Percentiles rank a stretch among this genome's conserved stretches.
Evolutionary conservation across 2,329 filamentous ascomycete genomes (phyloP).

Genomic region (Capronia americana): DNA sequence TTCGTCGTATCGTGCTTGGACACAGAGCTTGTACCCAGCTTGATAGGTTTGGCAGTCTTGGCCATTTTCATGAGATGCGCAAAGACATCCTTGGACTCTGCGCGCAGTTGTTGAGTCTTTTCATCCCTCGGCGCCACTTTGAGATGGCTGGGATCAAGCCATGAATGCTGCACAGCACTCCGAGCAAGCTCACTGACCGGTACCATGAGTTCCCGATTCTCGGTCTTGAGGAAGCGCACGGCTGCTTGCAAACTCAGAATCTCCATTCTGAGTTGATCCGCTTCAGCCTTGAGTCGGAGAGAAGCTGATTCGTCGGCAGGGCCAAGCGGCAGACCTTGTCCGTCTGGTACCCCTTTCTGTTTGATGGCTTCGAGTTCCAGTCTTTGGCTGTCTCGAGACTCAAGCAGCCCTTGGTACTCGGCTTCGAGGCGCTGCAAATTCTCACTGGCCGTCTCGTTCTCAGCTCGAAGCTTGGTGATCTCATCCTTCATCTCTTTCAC

Average conservation of each 20-base stretch:
- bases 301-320: conserved; percentile 48
- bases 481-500: conserved; percentile 53
- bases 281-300: conserved; percentile 44
- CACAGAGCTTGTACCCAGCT: conserved; percentile 43
- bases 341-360: conserved; percentile 47
- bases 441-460: conserved; percentile 44
- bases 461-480: conserved; percentile 48
- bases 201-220: conserved; percentile 47
- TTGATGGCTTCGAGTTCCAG: conserved; percentile 52
- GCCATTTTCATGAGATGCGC: conserved; percentile 51
- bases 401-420: conserved; percentile 48
- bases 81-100: conserved; percentile 53
- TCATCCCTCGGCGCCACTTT: conserved; percentile 16
- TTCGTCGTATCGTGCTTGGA: not conserved
- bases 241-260: conserved; percentile 54
- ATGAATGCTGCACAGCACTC: conserved; percentile 47
- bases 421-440: conserved; percentile 46
- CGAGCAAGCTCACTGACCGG: conserved; percentile 28
- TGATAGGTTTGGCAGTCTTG: conserved; percentile 49
- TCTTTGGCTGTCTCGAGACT: conserved; percentile 51
- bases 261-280: conserved; percentile 43
- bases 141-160: conserved; percentile 48
- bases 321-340: conserved; percentile 46
- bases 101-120: conserved; percentile 44
- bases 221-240: conserved; percentile 54